phyloP scores from a whole-genome alignment of 78 protist genomes.

The Chrysochromulina parva region DNA sequence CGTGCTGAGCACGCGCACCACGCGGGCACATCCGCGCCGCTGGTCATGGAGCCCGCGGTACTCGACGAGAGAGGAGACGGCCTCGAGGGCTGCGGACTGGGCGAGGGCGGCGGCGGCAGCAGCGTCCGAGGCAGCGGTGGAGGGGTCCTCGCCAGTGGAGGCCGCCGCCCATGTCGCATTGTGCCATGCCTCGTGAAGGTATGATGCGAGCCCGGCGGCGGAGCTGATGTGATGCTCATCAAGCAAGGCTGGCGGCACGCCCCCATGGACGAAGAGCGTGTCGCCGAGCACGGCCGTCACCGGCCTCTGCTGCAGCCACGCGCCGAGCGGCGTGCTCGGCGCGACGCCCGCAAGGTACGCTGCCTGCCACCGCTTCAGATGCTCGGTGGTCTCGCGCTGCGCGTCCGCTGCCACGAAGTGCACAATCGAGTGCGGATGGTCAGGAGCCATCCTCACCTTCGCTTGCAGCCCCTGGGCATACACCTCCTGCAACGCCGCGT shows the following conservation, averaged over 20 bases:
- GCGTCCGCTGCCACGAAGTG: not conserved
- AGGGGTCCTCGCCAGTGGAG: not conserved
- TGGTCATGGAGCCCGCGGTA: not conserved
- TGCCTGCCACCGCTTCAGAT: not conserved
- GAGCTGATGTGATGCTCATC: not conserved
- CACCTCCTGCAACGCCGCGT: not conserved
- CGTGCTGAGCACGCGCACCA: too few species aligned
- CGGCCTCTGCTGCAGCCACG: not conserved
- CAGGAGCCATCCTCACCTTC: not conserved
- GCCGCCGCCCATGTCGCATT: too few species aligned
- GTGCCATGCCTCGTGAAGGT: too few species aligned
- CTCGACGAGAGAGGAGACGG: not conserved
- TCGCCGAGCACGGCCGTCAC: not conserved
- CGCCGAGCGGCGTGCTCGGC: not conserved
- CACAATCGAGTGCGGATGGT: not conserved
- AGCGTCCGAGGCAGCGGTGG: not conserved
- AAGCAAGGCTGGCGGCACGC: not conserved
- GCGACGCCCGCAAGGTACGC: not conserved
- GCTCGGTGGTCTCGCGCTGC: not conserved
- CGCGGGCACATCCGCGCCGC: not conserved
- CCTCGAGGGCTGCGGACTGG: not conserved
- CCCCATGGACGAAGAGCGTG: conserved; percentile 1
- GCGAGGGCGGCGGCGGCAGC: not conserved
- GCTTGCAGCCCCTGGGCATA: not conserved
- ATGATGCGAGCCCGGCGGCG: not conserved